phyloP scores from a whole-genome alignment of 2,329 filamentous ascomycete genomes.

The Colletotrichum musicola region DNA sequence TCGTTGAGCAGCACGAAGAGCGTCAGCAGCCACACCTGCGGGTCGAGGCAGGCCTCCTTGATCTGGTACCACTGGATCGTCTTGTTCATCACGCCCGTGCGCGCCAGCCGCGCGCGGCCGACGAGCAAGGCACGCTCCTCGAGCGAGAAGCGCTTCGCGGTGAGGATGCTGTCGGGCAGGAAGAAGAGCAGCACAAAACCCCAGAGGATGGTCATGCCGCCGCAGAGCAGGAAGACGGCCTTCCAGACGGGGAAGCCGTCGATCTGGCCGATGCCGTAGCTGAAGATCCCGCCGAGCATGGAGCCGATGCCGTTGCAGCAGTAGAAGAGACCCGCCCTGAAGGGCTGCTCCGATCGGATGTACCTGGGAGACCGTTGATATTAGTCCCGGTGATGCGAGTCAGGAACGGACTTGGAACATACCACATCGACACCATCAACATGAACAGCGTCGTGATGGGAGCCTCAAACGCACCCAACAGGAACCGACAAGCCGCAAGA shows the following conservation, averaged over 20 bases:
- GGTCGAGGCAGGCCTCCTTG: conserved; percentile 61
- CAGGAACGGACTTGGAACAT: fast-evolving
- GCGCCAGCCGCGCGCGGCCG: conserved; percentile 64
- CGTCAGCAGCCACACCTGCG: conserved; percentile 72
- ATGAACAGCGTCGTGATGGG: conserved; percentile 63
- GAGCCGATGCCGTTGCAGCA: conserved; percentile 67
- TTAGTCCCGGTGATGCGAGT: background rate
- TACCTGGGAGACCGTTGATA: conserved; percentile 47
- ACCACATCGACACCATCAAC: conserved; percentile 63
- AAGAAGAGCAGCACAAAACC: conserved; percentile 67
- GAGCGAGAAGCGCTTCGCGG: conserved; percentile 69
- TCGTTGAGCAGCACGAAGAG: conserved; percentile 58
- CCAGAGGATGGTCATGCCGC: conserved; percentile 67
- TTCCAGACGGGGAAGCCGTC: conserved; percentile 63
- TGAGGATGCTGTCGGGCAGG: conserved; percentile 72
- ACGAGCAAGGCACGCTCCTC: conserved; percentile 69
- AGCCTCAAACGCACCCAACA: conserved; percentile 59
- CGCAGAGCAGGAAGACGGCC: conserved; percentile 71
- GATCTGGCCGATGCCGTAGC: conserved; percentile 72
- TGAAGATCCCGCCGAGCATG: conserved; percentile 71
- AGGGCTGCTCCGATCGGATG: conserved; percentile 58
- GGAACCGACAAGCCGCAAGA: conserved; percentile 57
- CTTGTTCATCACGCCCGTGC: conserved; percentile 60
- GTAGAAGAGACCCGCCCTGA: conserved; percentile 55
- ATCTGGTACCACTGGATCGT: conserved; percentile 62